Conservation (phyloP, 2,329 filamentous ascomycete species). For the Xylariaceae sp. region DNA sequence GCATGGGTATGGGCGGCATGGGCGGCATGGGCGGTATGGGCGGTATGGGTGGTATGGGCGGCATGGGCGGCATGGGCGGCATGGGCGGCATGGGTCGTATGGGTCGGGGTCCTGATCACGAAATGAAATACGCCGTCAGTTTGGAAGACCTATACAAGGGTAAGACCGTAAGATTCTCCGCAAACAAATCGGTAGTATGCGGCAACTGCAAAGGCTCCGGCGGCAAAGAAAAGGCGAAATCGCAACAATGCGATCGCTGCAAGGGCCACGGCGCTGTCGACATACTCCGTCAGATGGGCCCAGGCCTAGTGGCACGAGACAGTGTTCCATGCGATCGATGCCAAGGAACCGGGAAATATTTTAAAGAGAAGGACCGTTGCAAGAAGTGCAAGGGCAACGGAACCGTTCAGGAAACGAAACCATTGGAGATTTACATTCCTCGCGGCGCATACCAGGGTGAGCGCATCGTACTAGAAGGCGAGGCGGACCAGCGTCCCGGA, state of each 20-base stretch:
- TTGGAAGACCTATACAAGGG: conserved; percentile 97
- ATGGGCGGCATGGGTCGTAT: conserved; percentile 33
- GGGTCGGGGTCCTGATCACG: conserved; percentile 71
- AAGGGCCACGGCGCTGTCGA: conserved; percentile 73
- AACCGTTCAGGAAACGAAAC: conserved; percentile 82
- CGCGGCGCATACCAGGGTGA: conserved; percentile 82
- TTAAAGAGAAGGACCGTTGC: conserved; percentile 94
- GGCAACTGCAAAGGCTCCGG: conserved; percentile 80
- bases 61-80: conserved; percentile 54
- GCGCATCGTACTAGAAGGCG: conserved; percentile 81
- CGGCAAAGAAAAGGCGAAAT: conserved; percentile 86
- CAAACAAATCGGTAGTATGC: conserved; percentile 91
- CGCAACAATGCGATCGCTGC: conserved; percentile 76
- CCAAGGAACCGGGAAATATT: conserved; percentile 76
- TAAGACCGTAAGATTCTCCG: conserved; percentile 94
- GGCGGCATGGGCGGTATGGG: conserved; percentile 36
- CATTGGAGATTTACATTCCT: conserved; percentile 93
- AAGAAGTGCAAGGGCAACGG: conserved; percentile 97
- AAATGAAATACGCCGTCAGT: conserved; percentile 84
- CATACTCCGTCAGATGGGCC: conserved; percentile 75
- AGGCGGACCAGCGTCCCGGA: conserved; percentile 87
- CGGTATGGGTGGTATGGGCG: conserved; percentile 40
- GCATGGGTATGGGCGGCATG: conserved; percentile 35
- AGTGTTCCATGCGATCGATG: conserved; percentile 77
- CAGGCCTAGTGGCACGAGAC: conserved; percentile 77